Evolutionary conservation across 257 asterid genomes (phyloP), one percentile per base, ranked within the genome.

Genomic region (Penstemon newberryi): DNA sequence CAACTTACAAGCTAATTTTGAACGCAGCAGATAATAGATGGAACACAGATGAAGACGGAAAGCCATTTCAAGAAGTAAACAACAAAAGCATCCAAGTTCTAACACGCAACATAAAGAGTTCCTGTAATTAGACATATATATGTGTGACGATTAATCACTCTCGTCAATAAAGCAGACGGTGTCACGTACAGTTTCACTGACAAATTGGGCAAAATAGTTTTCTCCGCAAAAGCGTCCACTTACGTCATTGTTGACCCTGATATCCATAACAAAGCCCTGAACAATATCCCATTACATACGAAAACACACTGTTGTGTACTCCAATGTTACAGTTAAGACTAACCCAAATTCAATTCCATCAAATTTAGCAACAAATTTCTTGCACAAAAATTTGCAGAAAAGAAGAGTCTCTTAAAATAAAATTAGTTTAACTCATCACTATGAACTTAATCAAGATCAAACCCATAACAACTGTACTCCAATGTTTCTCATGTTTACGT

Each of bases 131-230:
- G 50, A 49, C 54, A 9, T 9, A 47, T 8, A 51, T 46, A 40
- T 55, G 37, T 66, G 18, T 58, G 12, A 12, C 37, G 25, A 42
- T 43, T 74, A 57, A 49, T 70, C 52, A 55, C 3, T 9, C 68
- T 51, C 33, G 55, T 39, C 36, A 56, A 45, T 6, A 33, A 43
- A n/a, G 5, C 45, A 64, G 15, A 41, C 69, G 60, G 15, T 44
- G 43, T 6, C 37, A 40, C 42, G 2, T 10, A 6, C 18, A 49
- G 36, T 41, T 18, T 49, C 49, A 8, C 5, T 37, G 4, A 42
- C 62, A 25, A 47, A 43, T 46, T 53, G 40, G 37, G 45, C 43
- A 39, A 43, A 36, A 6, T 19, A 57, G 15, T 4, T 59, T 1
- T 59, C 65, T 13, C 36, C 45, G 63, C 40, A 13, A 12, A 41